These are phyloP conservation scores for Orbilia brochopaga DNA, from an alignment of 2,329 filamentous ascomycete genomes.

Conservation along the genomic window DNA sequence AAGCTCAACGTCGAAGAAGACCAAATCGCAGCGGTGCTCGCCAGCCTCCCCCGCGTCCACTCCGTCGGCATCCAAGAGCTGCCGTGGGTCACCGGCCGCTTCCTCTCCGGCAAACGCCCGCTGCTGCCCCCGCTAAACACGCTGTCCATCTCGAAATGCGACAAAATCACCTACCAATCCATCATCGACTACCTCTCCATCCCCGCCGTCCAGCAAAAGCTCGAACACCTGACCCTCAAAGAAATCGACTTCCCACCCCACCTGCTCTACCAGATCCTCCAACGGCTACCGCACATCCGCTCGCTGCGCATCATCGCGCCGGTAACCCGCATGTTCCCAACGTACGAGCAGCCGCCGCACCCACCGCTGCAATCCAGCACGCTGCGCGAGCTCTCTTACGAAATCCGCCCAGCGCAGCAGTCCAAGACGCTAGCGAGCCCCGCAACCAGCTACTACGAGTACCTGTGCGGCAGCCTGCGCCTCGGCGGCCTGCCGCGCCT, in stretches of 20 bases:
- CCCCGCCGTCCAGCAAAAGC: conserved; percentile 65
- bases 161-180: conserved; percentile 73
- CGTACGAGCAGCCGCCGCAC: conserved; percentile 68
- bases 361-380: conserved; percentile 61
- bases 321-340: conserved; percentile 66
- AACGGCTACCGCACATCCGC: conserved; percentile 58
- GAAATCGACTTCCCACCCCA: conserved; percentile 67
- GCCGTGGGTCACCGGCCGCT: conserved; percentile 73
- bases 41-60: conserved; percentile 69
- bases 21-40: conserved; percentile 73
- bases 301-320: conserved; percentile 65
- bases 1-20: conserved; percentile 72
- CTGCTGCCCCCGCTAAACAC: conserved; percentile 76
- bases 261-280: conserved; percentile 60
- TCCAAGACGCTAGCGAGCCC: conserved; percentile 58
- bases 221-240: conserved; percentile 74
- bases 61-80: conserved; percentile 77
- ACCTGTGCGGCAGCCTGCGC: conserved; percentile 82
- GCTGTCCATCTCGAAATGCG: conserved; percentile 73
- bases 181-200: conserved; percentile 71
- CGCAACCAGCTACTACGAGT: conserved; percentile 75
- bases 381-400: conserved; percentile 77
- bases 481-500: conserved; percentile 76
- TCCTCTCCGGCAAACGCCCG: conserved; percentile 70
- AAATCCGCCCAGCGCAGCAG: conserved; percentile 71